Base-by-base conservation (phyloP, 73 alveolate genomes). In the Loxodes magnus region DNA sequence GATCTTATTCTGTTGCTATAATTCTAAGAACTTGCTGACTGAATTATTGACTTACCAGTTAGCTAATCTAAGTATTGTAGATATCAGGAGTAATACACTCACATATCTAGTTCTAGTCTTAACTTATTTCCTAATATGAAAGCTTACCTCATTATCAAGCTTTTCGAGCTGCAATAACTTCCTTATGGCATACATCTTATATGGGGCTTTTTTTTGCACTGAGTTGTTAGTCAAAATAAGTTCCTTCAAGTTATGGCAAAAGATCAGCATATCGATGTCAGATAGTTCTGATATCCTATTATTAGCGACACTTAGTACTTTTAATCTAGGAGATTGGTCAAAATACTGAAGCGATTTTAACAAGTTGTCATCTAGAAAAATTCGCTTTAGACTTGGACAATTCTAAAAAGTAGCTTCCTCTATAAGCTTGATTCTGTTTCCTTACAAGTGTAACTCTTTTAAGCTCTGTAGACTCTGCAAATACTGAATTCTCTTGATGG, bases 231-330 rank as follows among this genome's bases (percentile, higher is more conserved):
- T 29, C 7, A 84, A 48, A 6, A 63, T 52, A 7, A 84, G 48
- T 51, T 84, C 96, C 74, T 49, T 53, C n/a, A 84, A 37, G 36
- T 58, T 42, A 6, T 77, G 69, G 9, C 65, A 29, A n/a, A 59
- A 74, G 6, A 38, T 41, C 20, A 84, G 44, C 14, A 72, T 44
- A 49, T 84, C 96, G 0, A 84, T 57, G 14, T 84, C 96, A 56
- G 83, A 72, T 24, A 79, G 37, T 12, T 84, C 96, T 48, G 77
- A 41, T 4, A 84, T 53, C 27, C 96, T 72, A 58, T 84, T 84
- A 23, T 74, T 59, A 26, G 35, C 44, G 6, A 70, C 67, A 52
- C 60, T 62, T 26, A 78, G 56, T 27, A 68, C 64, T 60, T 79
- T 56, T 9, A 84, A 67, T 52, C 76, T 70, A 16, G 43, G 77